Evolutionary conservation across 805 yeast species (phyloP).

Genomic region (Metschnikowia baotianmanensis): DNA sequence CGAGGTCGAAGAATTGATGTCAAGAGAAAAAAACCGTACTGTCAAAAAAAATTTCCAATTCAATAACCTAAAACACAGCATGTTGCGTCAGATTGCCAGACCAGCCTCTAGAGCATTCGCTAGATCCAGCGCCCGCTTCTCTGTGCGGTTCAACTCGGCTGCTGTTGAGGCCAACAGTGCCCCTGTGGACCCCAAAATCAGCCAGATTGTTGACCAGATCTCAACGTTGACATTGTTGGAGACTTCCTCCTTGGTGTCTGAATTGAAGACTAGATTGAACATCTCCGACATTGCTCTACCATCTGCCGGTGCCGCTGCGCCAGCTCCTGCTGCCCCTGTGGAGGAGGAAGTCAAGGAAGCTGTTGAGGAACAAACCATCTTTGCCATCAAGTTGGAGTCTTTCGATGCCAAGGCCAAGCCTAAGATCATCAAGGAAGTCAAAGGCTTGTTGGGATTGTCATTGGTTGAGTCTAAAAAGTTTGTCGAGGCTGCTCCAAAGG

Average conservation of each 20-base stretch:
- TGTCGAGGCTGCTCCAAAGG: slow-evolving; percentile 96
- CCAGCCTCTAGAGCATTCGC: slow-evolving; percentile 34
- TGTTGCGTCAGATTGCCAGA: slow-evolving; percentile 40
- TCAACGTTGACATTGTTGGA: slow-evolving; percentile 88
- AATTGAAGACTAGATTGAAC: slow-evolving; percentile 76
- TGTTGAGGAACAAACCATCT: slow-evolving; percentile 88
- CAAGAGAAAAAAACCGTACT: slow-evolving; percentile 5
- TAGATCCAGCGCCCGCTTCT: slow-evolving; percentile 23
- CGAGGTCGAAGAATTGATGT: slow-evolving; percentile 5
- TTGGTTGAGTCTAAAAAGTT: slow-evolving; percentile 96
- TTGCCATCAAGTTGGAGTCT: slow-evolving; percentile 85
- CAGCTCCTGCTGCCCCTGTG: slow-evolving; percentile 62
- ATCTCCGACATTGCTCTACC: slow-evolving; percentile 93
- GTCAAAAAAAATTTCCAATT: slow-evolving; percentile 16
- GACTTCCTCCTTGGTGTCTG: slow-evolving; percentile 82
- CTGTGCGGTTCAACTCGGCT: slow-evolving; percentile 50
- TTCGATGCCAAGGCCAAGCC: slow-evolving; percentile 96
- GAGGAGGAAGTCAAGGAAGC: slow-evolving; percentile 73
- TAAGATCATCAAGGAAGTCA: slow-evolving; percentile 96
- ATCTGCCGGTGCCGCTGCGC: slow-evolving; percentile 53
- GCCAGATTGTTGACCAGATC: slow-evolving; percentile 85
- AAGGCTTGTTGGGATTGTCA: slow-evolving; percentile 84
- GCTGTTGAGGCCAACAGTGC: slow-evolving; percentile 36
- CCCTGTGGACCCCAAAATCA: slow-evolving; percentile 83
- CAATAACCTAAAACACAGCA: slow-evolving; percentile 12